Evolutionary conservation across 192 early-diverging fungal species (phyloP).

Genomic region (Entophlyctis luteolus): DNA sequence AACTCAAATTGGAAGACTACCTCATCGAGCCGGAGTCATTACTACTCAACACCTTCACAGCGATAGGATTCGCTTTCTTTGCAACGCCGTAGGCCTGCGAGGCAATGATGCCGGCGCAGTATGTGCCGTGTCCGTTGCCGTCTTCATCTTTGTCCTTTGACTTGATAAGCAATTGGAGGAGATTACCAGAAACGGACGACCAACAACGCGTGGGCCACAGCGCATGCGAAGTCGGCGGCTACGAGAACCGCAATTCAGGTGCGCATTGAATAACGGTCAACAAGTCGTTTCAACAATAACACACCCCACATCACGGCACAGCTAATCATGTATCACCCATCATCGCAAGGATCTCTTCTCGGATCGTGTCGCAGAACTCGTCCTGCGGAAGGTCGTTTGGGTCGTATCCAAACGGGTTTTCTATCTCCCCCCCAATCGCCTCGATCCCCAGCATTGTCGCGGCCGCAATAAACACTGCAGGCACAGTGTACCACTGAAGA

Average conservation of each 20-base stretch:
- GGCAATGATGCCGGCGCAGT: slow-evolving; percentile 85
- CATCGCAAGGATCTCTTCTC: neutral
- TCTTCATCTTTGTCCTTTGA: slow-evolving; percentile 48
- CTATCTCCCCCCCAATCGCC: slow-evolving; percentile 81
- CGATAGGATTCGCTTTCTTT: slow-evolving; percentile 78
- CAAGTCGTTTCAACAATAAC: too few relatives aligned
- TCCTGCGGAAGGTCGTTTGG: slow-evolving; percentile 23
- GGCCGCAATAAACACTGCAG: slow-evolving; percentile 61
- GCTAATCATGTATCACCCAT: too few relatives aligned
- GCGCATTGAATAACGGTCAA: too few relatives aligned
- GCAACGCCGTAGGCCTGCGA: slow-evolving; percentile 82
- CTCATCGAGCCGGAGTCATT: slow-evolving; percentile 88
- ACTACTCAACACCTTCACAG: slow-evolving; percentile 87
- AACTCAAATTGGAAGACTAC: too few relatives aligned
- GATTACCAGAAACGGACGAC: too few relatives aligned
- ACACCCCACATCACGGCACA: too few relatives aligned
- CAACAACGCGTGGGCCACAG: too few relatives aligned
- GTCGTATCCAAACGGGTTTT: slow-evolving; percentile 83
- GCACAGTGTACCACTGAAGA: slow-evolving; percentile 57
- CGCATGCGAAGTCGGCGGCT: too few relatives aligned
- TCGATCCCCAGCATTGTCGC: slow-evolving; percentile 80
- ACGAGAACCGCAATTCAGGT: too few relatives aligned
- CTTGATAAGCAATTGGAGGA: too few relatives aligned
- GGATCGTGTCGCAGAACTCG: slow-evolving; percentile 17
- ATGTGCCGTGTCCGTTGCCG: slow-evolving; percentile 72